phyloP scores from a whole-genome alignment of 2,329 filamentous ascomycete species.

The Clonostachys sp. region DNA sequence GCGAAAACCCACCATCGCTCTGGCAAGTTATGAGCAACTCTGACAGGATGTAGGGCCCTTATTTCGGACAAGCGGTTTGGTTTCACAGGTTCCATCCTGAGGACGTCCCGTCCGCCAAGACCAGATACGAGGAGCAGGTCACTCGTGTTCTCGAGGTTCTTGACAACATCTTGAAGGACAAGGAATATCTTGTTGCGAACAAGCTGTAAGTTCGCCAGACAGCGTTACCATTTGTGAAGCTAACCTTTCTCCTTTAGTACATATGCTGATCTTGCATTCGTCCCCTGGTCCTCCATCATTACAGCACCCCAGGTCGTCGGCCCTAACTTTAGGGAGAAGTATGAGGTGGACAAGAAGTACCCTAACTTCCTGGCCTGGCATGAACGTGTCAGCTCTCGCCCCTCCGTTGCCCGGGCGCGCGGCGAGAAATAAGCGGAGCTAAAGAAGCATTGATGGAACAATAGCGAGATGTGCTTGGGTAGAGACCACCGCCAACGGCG shows the following conservation, averaged over 20 bases:
- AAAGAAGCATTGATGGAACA: not conserved
- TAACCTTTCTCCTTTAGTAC: slow-evolving; percentile 11
- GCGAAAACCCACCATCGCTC: not conserved
- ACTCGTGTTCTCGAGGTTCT: slow-evolving; percentile 22
- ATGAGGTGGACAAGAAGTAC: slow-evolving; percentile 21
- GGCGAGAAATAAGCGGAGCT: slow-evolving; percentile 5
- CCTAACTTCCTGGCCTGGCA: slow-evolving; percentile 27
- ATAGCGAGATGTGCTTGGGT: not conserved
- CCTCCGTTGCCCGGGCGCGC: slow-evolving; percentile 18
- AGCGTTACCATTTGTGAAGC: not conserved
- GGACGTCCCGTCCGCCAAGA: slow-evolving; percentile 17
- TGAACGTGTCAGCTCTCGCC: slow-evolving; percentile 20
- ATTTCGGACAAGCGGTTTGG: slow-evolving; percentile 26
- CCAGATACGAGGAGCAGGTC: slow-evolving; percentile 20
- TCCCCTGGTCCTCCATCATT: slow-evolving; percentile 17
- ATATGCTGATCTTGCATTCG: slow-evolving; percentile 25
- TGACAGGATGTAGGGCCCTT: slow-evolving; percentile 19
- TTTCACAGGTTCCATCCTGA: slow-evolving; percentile 20
- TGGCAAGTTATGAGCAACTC: not conserved
- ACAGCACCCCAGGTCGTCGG: not conserved
- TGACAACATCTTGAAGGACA: slow-evolving; percentile 21
- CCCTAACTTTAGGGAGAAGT: slow-evolving; percentile 8
- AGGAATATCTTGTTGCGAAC: slow-evolving; percentile 26
- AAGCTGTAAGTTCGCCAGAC: slow-evolving; percentile 16
- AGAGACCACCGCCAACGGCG: not conserved